phyloP scores from a whole-genome alignment of 768 basidiomycete species.

The Exsudoporus frostii region DNA sequence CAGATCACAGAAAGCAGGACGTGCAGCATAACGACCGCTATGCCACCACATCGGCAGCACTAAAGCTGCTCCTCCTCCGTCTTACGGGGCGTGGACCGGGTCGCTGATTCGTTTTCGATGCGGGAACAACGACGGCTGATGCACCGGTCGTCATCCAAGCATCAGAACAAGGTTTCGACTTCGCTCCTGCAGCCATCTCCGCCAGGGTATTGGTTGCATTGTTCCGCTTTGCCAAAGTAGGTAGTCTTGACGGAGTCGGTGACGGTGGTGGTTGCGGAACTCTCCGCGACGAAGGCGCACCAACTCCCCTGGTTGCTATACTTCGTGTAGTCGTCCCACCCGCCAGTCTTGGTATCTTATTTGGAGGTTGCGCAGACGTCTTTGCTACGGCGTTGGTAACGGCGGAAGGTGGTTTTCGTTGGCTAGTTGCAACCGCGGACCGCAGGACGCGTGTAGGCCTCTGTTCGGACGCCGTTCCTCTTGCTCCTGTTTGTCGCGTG shows the following conservation, averaged over 20 bases:
- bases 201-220: conserved; percentile 43
- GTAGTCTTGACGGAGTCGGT: conserved; percentile 73
- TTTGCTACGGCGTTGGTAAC: conserved; percentile 35
- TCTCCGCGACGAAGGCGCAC: conserved; percentile 34
- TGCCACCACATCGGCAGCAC: conserved; percentile 80
- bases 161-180: conserved; percentile 41
- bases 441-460: conserved; percentile 72
- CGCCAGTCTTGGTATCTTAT: conserved; percentile 68
- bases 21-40: conserved; percentile 32
- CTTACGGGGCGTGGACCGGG: conserved; percentile 73
- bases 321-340: conserved; percentile 49
- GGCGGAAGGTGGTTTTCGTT: conserved; percentile 49
- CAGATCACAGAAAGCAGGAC: conserved; percentile 15
- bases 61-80: conserved; percentile 82
- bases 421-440: conserved; percentile 56
- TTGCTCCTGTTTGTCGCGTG: conserved; percentile 37
- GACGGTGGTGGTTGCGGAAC: conserved; percentile 51
- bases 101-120: conserved; percentile 62
- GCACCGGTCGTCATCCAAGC: conserved; percentile 79
- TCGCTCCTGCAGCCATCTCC: conserved; percentile 44
- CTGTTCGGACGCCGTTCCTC: conserved; percentile 66
- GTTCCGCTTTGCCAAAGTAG: conserved; percentile 64
- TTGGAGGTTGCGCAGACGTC: conserved; percentile 48
- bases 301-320: conserved; percentile 37
- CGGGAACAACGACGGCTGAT: conserved; percentile 65